Evolutionary conservation across 495 filamentous ascomycete genomes (phyloP), one percentile per base, ranked within the genome.

Genomic region (Clohesyomyces aquaticus): DNA sequence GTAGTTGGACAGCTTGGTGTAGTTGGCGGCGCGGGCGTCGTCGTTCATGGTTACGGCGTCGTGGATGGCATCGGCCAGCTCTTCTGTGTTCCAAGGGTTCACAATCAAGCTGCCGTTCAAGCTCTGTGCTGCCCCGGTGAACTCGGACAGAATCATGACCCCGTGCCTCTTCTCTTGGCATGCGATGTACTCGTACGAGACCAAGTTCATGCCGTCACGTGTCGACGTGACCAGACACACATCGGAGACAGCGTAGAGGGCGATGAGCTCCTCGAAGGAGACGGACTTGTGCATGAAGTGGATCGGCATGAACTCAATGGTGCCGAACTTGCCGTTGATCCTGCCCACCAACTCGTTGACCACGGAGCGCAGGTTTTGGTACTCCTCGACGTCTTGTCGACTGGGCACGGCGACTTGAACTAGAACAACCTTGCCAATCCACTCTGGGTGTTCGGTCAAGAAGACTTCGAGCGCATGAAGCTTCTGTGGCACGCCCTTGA

Each of bases 131-230:
- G 93, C 91, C 1, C 93, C 93, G 0, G 92, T 88, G 70, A 96
- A 96, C 71, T 96, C 93, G 49, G 91, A 96, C 10, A 98, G 82
- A 22, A 96, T 89, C 81, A 98, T 88, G 3, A 91, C 88, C 6
- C 93, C 93, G 70, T 95, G 88, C 10, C 87, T 83, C 64, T 92
- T 82, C 61, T 88, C 79, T 71, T 96, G 93, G 29, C 88, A 91
- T 1, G 93, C 93, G 50, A 96, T 91, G 76, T 96, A 98, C 75
- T 98, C 93, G 76, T 92, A 96, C 22, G 90, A 91, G 23, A 98
- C 93, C 10, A 96, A 83, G 72, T 98, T 98, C 93, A 98, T 96
- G 60, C 93, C 93, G 71, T 96, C 93, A n/a, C 93, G 83, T 1
- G 89, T 95, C 0, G 91, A 96, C 14, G 88, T 89, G 50, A 96